phyloP scores from a whole-genome alignment of 176 grass and related monocot species.

The Bonia amplexicaulis region DNA sequence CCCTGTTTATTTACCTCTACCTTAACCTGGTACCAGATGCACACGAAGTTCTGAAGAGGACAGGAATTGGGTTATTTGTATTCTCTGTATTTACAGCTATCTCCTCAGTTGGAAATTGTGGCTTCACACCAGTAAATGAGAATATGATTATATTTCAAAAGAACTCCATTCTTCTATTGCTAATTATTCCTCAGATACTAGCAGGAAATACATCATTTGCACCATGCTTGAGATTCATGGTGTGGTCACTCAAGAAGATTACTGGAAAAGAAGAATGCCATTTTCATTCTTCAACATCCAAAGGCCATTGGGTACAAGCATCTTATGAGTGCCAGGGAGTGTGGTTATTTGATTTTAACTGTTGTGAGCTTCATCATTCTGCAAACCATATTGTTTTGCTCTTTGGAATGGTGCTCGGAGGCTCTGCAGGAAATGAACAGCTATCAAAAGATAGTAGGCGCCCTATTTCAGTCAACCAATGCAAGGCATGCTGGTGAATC shows the following conservation, averaged over 20 bases:
- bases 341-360: slow-evolving; percentile 39
- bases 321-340: slow-evolving; percentile 46
- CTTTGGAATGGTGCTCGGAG: slow-evolving; percentile 58
- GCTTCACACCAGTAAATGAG: slow-evolving; percentile 79
- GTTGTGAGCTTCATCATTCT: slow-evolving; percentile 45
- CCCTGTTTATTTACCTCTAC: slow-evolving; percentile 54
- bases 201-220: slow-evolving; percentile 57
- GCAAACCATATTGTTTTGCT: slow-evolving; percentile 57
- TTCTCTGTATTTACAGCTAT: slow-evolving; percentile 72
- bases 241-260: slow-evolving; percentile 52
- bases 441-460: slow-evolving; percentile 48
- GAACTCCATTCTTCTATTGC: slow-evolving; percentile 46
- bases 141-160: slow-evolving; percentile 72
- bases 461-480: slow-evolving; percentile 67
- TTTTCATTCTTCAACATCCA: slow-evolving; percentile 51
- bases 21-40: slow-evolving; percentile 44
- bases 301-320: slow-evolving; percentile 42
- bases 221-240: slow-evolving; percentile 55
- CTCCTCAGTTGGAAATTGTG: slow-evolving; percentile 72
- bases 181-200: slow-evolving; percentile 67
- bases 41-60: slow-evolving; percentile 39
- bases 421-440: slow-evolving; percentile 45
- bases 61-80: slow-evolving; percentile 31
- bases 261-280: slow-evolving; percentile 48
- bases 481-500: slow-evolving; percentile 72